phyloP scores from a whole-genome alignment of 1,139 yeast genomes.

The Lodderomyces metapsilosis region DNA sequence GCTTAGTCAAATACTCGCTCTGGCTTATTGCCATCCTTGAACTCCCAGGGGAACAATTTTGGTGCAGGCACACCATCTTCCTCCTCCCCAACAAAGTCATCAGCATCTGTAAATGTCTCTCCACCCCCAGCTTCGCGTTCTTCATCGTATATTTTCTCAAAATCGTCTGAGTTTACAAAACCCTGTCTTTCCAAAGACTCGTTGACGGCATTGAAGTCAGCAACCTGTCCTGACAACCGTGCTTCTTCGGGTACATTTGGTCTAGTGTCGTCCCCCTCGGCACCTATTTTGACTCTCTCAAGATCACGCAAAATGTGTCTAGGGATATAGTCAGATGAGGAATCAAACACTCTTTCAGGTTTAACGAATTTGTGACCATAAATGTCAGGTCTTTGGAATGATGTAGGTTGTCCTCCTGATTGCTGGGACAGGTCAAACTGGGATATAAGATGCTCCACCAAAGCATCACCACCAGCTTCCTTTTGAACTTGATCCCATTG shows the following conservation, averaged over 20 bases:
- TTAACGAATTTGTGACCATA: conserved; percentile 16
- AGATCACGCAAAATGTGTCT: conserved; percentile 22
- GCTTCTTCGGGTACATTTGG: conserved; percentile 5
- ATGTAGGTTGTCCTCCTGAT: background rate
- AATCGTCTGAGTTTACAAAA: conserved; percentile 13
- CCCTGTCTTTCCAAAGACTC: conserved; percentile 16
- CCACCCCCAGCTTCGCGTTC: conserved; percentile 13
- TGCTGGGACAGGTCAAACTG: conserved; percentile 6
- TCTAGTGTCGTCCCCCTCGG: conserved; percentile 4
- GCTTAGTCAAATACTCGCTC: conserved; percentile 30
- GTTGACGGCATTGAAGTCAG: conserved; percentile 11
- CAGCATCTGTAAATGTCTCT: conserved; percentile 6
- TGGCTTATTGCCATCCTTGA: conserved; percentile 19
- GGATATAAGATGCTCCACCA: conserved; percentile 4
- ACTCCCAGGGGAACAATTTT: conserved; percentile 42
- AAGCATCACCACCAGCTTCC: background rate
- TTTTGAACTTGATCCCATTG: conserved; percentile 10
- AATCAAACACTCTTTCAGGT: conserved; percentile 36
- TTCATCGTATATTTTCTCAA: conserved; percentile 17
- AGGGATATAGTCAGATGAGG: conserved; percentile 27
- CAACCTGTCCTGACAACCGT: conserved; percentile 8
- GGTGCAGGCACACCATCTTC: conserved; percentile 13
- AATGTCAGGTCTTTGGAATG: conserved; percentile 9
- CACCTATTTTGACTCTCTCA: conserved; percentile 12
- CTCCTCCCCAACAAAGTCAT: conserved; percentile 10